Conservation (phyloP, 495 filamentous ascomycete genomes). For the Pseudomonodictys pantanalensis region DNA sequence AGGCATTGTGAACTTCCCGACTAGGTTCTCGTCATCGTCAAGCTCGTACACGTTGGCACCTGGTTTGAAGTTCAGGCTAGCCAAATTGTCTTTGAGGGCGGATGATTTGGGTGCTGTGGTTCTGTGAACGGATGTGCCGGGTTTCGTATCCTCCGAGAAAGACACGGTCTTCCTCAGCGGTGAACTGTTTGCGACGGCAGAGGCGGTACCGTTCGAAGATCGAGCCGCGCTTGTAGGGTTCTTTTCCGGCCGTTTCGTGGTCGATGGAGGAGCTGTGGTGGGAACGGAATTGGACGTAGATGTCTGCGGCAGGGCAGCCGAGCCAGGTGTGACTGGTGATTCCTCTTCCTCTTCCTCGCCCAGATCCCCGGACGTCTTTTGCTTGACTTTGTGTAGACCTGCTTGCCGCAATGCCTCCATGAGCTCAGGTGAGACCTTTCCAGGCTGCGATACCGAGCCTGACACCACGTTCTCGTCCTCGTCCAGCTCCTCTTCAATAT, state of each 20-base stretch:
- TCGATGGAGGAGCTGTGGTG: too few relatives aligned
- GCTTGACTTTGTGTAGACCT: conserved; percentile 56
- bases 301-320: background rate
- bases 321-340: background rate
- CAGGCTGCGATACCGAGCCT: conserved; percentile 55
- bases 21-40: conserved; percentile 39
- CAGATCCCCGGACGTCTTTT: background rate
- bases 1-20: conserved; percentile 41
- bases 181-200: too few relatives aligned
- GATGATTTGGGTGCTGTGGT: background rate
- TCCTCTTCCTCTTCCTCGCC: background rate
- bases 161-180: conserved; percentile 43
- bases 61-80: conserved; percentile 28
- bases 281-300: too few relatives aligned
- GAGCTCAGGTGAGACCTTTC: conserved; percentile 59
- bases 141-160: conserved; percentile 58
- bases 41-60: conserved; percentile 38
- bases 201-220: too few relatives aligned
- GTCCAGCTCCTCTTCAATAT: conserved; percentile 89
- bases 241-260: background rate
- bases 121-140: conserved; percentile 15
- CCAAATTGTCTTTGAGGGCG: conserved; percentile 25
- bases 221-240: background rate
- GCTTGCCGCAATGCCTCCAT: conserved; percentile 67
- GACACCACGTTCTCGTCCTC: conserved; percentile 82